Evolutionary conservation across 148 eudicot genomes (phyloP).

Genomic region (Vaccinium myrtillus): DNA sequence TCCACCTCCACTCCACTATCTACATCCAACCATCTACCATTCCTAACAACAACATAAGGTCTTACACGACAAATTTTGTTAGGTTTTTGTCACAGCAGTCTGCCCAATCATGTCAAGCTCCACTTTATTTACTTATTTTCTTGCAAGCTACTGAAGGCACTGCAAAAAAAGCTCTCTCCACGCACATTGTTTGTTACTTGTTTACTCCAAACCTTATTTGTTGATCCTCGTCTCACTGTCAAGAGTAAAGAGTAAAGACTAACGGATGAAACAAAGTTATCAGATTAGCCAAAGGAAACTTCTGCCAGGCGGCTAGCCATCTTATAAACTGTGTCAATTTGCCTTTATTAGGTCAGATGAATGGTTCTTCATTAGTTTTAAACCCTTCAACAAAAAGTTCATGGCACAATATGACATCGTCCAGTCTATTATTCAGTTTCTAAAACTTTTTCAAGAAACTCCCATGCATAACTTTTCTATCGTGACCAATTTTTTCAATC

Average conservation of each 20-base stretch:
- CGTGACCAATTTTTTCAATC: neutral
- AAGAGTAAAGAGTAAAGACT: neutral
- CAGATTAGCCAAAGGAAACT: neutral
- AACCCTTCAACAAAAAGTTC: neutral
- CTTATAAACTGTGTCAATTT: neutral
- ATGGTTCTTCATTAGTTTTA: neutral
- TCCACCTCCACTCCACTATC: neutral
- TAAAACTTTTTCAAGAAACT: neutral
- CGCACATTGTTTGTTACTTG: neutral
- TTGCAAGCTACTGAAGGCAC: neutral
- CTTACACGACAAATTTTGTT: neutral
- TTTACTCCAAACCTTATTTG: neutral
- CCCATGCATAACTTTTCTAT: neutral
- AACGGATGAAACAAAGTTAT: neutral
- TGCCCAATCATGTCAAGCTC: neutral
- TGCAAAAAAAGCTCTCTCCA: neutral
- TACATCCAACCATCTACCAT: neutral
- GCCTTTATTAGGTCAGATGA: neutral
- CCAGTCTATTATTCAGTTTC: neutral
- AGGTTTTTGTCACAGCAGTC: neutral
- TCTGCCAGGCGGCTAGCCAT: neutral
- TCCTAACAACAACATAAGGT: neutral
- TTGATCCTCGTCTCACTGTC: neutral
- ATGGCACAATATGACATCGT: neutral
- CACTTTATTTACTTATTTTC: neutral